Base-by-base conservation (phyloP, 2,329 filamentous ascomycete genomes). In the Ascochyta pisi region DNA sequence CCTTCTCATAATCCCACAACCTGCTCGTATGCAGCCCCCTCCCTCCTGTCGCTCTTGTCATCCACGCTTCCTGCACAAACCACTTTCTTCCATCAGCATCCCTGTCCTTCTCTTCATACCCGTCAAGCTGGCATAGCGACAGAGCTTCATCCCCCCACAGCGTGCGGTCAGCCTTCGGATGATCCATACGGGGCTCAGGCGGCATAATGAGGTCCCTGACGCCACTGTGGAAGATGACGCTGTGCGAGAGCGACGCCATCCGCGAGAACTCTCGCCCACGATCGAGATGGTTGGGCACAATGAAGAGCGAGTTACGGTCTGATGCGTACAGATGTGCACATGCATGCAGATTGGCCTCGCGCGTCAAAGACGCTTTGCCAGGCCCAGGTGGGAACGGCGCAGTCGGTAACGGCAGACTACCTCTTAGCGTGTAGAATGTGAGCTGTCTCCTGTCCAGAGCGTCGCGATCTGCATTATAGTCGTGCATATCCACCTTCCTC, bases 271-370 rank as follows among this genome's bases (percentile, higher is more conserved):
- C 63, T 39, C 68, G 39, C 2, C 60, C 62, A 2, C 57, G 56
- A 6, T 58, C 59, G 7, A 75, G 63, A 15, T 82, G 79, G 22
- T 82, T 82, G 2, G 81, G 76, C 2, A 84, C 77, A 40, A 84
- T 69, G 67, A 81, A 80, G 12, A 85, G 70, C 16, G 81, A 81
- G 53, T 86, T 86, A 23, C 81, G 78, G 61, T 86, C 84, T 31
- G 80, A 82, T 0, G 83, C 80, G 63, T 84, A 86, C 39, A 85
- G 73, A 67, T 86, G 84, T 3, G 82, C 83, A 61, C 81, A 84
- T 1, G 83, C 80, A 60, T 86, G 83, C 16, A 86, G 68, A 60
- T 86, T 86, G 29, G 82, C 66, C 29, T 64, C 66, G 37, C 62
- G 29, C 2, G 65, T 66, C 5, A 67, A 33, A 1, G 45, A 34